Base-by-base conservation (phyloP, 257 asterid species). In the Solanum piurae region DNA sequence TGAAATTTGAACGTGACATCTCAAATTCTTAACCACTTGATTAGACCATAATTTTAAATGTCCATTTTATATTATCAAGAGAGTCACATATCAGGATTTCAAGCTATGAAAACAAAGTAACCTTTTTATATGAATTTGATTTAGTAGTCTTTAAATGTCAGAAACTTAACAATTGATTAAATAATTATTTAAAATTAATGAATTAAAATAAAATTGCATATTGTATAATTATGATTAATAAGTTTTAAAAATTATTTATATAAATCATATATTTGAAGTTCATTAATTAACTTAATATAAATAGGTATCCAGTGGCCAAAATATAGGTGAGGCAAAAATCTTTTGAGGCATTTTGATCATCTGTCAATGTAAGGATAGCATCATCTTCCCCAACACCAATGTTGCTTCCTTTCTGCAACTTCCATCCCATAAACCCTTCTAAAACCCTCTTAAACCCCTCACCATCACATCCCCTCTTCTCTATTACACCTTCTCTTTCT, bases 391-490 rank as follows among this genome's bases (percentile, higher is more conserved):
- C 58, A 55, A 82, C 85, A 13, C 87, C 72, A 74, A 90, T 90
- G 92, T 58, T 84, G 82, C 85, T 86, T 71, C 87, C 89, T 85
- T 71, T 52, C 58, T 27, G 87, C 80, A 88, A 89, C 89, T 87
- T 88, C 83, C 89, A 71, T 16, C 85, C 68, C 33, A 60, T 84
- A 38, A 34, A 75, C 88, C 80, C 83, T 16, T 37, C 93, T 86
- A 88, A 75, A 88, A 88, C 91, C 90, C 87, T 89, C 76, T 36
- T 75, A 29, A 89, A 91, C 6, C 90, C 92, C 89, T 58, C 90
- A 7, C 69, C 74, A 42, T 90, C 83, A 42, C 64, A 58, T 38
- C 38, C 80, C 68, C 80, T 89, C 49, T 86, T 89, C 52, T 68
- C 84, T 86, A 83, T 33, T 68, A 84, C 92, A 5, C 89, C 52